Base-by-base conservation (phyloP, 73 alveolate species). In the Chromera velia region DNA sequence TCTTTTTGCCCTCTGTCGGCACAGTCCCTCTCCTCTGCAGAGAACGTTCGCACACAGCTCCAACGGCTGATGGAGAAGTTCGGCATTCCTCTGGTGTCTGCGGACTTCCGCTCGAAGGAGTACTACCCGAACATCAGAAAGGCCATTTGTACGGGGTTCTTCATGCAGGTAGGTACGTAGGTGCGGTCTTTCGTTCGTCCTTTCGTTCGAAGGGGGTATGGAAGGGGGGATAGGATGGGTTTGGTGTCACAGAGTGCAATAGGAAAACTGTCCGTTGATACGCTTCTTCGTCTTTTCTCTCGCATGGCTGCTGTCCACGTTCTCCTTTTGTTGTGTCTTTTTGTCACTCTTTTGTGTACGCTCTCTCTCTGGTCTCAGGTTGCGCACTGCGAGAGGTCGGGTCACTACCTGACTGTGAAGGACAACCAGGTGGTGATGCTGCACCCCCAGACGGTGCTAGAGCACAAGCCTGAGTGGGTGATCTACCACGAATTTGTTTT, bases 401-500 rank as follows among this genome's bases (percentile, higher is more conserved):
- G 97, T 47, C 96, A 93, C 76, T 96, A 95, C 85, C 84, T 93
- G 86, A 95, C 98, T 17, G 93, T 97, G 67, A 96, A 94, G 81
- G 99, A 97, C 85, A 91, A 93, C 71, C 93, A 97, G 81, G 94
- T 88, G 48, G 99, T 97, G 62, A 93, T 95, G 22, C 87, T 97
- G 31, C 99, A 97, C 87, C 99, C 99, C 1, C 79, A 96, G 40
- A 84, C 99, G 64, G 93, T 93, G 55, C 81, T 97, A 68, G 98
- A 94, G 65, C 97, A 93, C 76, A 96, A 93, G 81, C 99, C 99
- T 0, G 98, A 96, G 75, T 79, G 98, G 98, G 98, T 96, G 46
- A 48, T 96, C 49, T 97, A 94, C 89, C 92, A 96, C 72, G 99
- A 97, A 87, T 97, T 94, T 85, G 99, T 97, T 47, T 76, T 97